A percentile compares a stretch with the other conserved stretches of the same genome.
These are phyloP conservation scores for Sicyos baderoa DNA, from an alignment of 306 rosid species.

Conservation along the genomic window DNA sequence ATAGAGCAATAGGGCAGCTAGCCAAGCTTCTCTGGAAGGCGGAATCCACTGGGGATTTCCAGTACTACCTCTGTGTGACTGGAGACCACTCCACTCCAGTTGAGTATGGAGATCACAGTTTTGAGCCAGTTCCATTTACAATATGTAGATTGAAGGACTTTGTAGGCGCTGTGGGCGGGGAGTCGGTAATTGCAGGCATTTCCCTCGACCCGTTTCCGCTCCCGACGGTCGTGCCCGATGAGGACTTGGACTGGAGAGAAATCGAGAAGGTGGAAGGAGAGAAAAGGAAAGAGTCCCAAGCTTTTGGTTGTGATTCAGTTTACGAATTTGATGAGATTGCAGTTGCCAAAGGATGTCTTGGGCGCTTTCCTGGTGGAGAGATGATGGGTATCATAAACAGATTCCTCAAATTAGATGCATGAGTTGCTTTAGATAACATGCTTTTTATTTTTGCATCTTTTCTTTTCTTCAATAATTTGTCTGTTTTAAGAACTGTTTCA, in stretches of 20 bases:
- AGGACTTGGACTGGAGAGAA: slow-evolving; percentile 30
- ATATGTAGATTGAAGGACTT: slow-evolving; percentile 68
- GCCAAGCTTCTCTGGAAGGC: slow-evolving; percentile 84
- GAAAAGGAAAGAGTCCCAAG: slow-evolving; percentile 24
- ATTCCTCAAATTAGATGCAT: slow-evolving; percentile 37
- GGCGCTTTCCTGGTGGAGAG: slow-evolving; percentile 89
- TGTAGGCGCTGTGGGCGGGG: slow-evolving; percentile 47
- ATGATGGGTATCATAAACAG: slow-evolving; percentile 89
- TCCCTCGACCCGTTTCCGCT: slow-evolving; percentile 75
- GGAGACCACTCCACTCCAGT: slow-evolving; percentile 97
- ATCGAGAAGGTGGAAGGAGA: slow-evolving; percentile 28
- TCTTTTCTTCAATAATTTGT: not conserved
- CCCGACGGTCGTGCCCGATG: slow-evolving; percentile 47
- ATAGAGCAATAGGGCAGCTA: slow-evolving; percentile 71
- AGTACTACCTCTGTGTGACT: slow-evolving; percentile 66
- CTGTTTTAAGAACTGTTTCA: not conserved
- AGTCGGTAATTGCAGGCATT: slow-evolving; percentile 36
- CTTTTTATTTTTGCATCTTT: not conserved
- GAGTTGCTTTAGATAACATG: slow-evolving; percentile 17
- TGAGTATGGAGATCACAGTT: slow-evolving; percentile 98
- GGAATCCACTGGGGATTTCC: slow-evolving; percentile 53
- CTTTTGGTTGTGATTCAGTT: slow-evolving; percentile 64
- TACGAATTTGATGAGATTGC: slow-evolving; percentile 58
- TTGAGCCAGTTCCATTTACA: slow-evolving; percentile 81
- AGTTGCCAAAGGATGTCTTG: slow-evolving; percentile 78